A percentile compares a stretch with the other conserved stretches of the same genome.
Evolutionary conservation across 2,329 filamentous ascomycete species (phyloP).

Genomic region (Penicillium nordicum): DNA sequence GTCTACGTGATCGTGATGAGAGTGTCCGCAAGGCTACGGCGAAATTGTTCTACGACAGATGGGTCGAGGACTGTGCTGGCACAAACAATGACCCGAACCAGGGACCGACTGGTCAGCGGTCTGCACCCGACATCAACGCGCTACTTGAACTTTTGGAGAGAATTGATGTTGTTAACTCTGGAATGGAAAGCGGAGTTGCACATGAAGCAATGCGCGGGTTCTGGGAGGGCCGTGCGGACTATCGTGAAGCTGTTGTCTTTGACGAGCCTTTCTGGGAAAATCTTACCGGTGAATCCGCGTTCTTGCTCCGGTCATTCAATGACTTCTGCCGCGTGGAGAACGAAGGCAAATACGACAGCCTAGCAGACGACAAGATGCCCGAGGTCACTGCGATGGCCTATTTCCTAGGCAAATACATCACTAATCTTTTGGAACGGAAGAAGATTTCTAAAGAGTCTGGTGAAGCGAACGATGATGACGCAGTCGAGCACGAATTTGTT

Average conservation of each 20-base stretch:
- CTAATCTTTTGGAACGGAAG: conserved; percentile 43
- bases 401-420: conserved; percentile 77
- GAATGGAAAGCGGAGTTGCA: conserved; percentile 83
- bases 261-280: conserved; percentile 47
- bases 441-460: conserved; percentile 45
- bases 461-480: conserved; percentile 73
- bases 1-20: conserved; percentile 87
- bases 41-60: conserved; percentile 86
- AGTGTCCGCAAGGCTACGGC: conserved; percentile 89
- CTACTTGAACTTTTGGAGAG: conserved; percentile 87
- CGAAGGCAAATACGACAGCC: conserved; percentile 68
- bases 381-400: conserved; percentile 90
- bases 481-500: conserved; percentile 88
- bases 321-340: conserved; percentile 78
- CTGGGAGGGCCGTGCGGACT: conserved; percentile 79
- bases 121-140: conserved; percentile 71
- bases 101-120: conserved; percentile 47
- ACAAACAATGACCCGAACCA: conserved; percentile 58
- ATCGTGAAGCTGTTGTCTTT: conserved; percentile 45
- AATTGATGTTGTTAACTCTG: conserved; percentile 88
- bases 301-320: conserved; percentile 89
- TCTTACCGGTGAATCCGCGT: conserved; percentile 73
- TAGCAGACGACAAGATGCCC: conserved; percentile 89
- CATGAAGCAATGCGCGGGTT: conserved; percentile 94
- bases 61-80: conserved; percentile 92